Conservation (phyloP, 139 green algal species). For the Deuterostichococcus epilithicus region DNA sequence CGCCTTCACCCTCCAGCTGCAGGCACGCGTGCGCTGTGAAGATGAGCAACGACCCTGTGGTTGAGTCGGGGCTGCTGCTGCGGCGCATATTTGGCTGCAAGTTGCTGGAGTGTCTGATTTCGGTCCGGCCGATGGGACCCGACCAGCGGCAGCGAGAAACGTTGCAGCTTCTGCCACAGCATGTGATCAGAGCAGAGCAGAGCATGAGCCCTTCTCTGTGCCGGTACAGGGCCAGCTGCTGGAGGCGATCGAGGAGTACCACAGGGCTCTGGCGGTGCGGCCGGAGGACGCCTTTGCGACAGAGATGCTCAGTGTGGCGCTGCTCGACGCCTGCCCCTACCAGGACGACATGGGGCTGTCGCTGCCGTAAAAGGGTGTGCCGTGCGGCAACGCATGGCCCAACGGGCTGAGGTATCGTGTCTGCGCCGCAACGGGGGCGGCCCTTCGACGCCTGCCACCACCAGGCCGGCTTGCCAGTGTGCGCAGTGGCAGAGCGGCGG, state of each 20-base stretch:
- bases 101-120: too few relatives aligned
- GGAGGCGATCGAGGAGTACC: slow-evolving; percentile 81
- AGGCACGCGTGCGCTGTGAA: slow-evolving; percentile 15
- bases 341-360: neutral
- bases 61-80: neutral
- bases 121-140: too few relatives aligned
- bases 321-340: slow-evolving; percentile 42
- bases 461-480: too few relatives aligned
- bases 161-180: too few relatives aligned
- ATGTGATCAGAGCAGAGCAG: neutral
- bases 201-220: neutral
- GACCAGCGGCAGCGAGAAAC: too few relatives aligned
- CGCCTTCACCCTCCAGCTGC: slow-evolving; percentile 76
- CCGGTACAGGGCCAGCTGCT: slow-evolving; percentile 38
- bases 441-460: too few relatives aligned
- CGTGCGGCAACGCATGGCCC: too few relatives aligned
- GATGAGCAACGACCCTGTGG: neutral
- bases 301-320: slow-evolving; percentile 74
- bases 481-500: too few relatives aligned
- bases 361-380: too few relatives aligned
- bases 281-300: slow-evolving; percentile 73
- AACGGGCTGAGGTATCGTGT: too few relatives aligned
- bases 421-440: too few relatives aligned
- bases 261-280: slow-evolving; percentile 74
- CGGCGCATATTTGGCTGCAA: too few relatives aligned